Base-by-base conservation (phyloP, 768 basidiomycete species). In the Lactarius sp. region DNA sequence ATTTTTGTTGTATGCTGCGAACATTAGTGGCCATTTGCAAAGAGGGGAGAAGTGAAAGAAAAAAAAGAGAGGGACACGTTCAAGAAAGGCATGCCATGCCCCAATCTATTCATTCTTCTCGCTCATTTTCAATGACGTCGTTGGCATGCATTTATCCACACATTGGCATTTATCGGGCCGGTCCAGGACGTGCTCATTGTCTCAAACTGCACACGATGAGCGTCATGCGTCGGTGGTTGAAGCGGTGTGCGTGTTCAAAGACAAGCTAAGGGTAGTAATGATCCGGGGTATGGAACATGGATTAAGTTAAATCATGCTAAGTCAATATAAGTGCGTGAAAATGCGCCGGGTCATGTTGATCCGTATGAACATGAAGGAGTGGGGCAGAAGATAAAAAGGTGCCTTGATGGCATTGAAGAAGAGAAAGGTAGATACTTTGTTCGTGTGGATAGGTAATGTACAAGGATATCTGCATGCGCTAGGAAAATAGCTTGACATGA, bases 1-100 rank as follows among this genome's bases (percentile, higher is more conserved):
- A 20, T 36, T 60, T 60, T 36, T 81, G 84, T 70, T 92, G 91
- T 14, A 92, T 81, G 70, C 83, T 85, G 39, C 78, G 74, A 34
- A 79, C 75, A 6, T 81, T 68, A 51, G 73, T 71, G 31, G 82
- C 78, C 82, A 83, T 67, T 58, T 57, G 39, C 46, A 52, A 54
- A 47, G 56, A 54, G 60, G 57, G 62, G 60, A 60, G 58, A 61
- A 61, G 60, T 60, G 61, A 65, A 57, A 44, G 55, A 16, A 14
- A 47, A 55, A 33, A 59, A 57, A 58, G 63, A 59, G 64, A 42
- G 61, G 36, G 22, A 42, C 39, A 55, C n/a, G 58, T 41, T 47
- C 33, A 62, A 65, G 59, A 49, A 49, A 22, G 47, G 22, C 4
- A 49, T 16, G 34, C 51, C 42, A 14, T 20, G 22, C 33, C 10